Evolutionary conservation across 2,329 filamentous ascomycete genomes (phyloP).

Genomic region (Pseudogymnoascus sp.): DNA sequence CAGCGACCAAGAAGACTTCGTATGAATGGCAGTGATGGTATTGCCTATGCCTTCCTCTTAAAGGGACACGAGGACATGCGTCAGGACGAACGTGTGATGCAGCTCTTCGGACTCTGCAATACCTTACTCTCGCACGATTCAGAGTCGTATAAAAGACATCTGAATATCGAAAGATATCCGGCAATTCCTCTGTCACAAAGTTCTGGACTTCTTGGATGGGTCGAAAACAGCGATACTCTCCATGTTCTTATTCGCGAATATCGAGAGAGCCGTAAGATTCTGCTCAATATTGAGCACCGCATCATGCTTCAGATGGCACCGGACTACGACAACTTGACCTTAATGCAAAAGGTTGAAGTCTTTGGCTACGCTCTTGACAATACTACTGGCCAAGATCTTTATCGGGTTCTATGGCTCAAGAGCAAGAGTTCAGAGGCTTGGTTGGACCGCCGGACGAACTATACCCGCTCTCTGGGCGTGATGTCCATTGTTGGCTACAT

Average conservation of each 20-base stretch:
- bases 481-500: conserved; percentile 99
- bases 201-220: conserved; percentile 91
- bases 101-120: conserved; percentile 95
- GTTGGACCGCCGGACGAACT: conserved; percentile 97
- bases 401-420: conserved; percentile 97
- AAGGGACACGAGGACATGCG: conserved; percentile 99
- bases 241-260: conserved; percentile 97
- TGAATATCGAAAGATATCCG: conserved; percentile 92
- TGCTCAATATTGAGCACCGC: conserved; percentile 97
- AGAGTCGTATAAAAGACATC: conserved; percentile 92
- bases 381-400: conserved; percentile 96
- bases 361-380: conserved; percentile 99
- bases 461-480: conserved; percentile 90
- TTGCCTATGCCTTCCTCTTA: conserved; percentile 77
- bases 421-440: conserved; percentile 96
- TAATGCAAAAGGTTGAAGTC: conserved; percentile 99
- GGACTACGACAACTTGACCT: conserved; percentile 94
- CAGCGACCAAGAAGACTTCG: conserved; percentile 88
- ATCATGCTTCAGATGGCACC: conserved; percentile 99
- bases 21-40: conserved; percentile 81
- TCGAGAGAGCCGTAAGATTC: conserved; percentile 89
- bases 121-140: conserved; percentile 89
- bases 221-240: conserved; percentile 93
- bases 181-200: conserved; percentile 97
- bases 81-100: conserved; percentile 98